phyloP scores from a whole-genome alignment of 2,329 filamentous ascomycete genomes.

The Xylaria polymorpha region DNA sequence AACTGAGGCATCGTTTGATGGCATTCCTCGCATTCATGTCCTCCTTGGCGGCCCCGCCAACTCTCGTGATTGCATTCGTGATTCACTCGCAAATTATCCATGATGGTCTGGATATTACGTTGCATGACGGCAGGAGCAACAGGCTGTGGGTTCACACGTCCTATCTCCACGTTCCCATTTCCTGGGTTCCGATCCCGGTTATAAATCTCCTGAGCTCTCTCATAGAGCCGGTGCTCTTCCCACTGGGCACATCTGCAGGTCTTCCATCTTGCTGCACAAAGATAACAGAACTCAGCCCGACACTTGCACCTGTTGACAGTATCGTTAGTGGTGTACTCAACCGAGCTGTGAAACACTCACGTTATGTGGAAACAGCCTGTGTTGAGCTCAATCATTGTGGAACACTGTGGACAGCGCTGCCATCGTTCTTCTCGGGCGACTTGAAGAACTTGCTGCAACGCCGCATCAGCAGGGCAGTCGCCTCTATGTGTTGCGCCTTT shows the following conservation, averaged over 20 bases:
- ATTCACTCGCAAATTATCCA: constrained; percentile 30
- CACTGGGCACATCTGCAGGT: constrained; percentile 54
- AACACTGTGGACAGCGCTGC: constrained; percentile 63
- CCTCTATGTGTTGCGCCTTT: constrained; percentile 58
- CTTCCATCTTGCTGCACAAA: constrained; percentile 43
- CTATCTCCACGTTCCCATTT: neutral
- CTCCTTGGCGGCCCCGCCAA: constrained; percentile 44
- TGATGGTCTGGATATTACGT: constrained; percentile 20
- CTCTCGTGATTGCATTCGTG: constrained; percentile 39
- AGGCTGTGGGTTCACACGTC: neutral
- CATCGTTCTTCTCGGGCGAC: constrained; percentile 59
- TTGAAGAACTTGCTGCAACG: constrained; percentile 54
- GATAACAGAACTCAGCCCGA: constrained; percentile 41
- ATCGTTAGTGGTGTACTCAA: constrained; percentile 9
- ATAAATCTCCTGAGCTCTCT: constrained; percentile 26
- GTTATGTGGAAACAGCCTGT: constrained; percentile 68
- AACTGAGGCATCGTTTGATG: constrained; percentile 50
- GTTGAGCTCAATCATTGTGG: constrained; percentile 59
- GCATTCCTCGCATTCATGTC: constrained; percentile 42
- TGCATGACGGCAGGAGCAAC: neutral
- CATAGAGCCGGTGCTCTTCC: constrained; percentile 31
- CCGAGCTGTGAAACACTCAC: constrained; percentile 54
- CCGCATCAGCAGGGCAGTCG: constrained; percentile 61
- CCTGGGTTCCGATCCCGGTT: constrained; percentile 7
- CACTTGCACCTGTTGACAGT: constrained; percentile 37